Base-by-base conservation (phyloP, 2,329 filamentous ascomycete species). In the Fusarium camptoceras region DNA sequence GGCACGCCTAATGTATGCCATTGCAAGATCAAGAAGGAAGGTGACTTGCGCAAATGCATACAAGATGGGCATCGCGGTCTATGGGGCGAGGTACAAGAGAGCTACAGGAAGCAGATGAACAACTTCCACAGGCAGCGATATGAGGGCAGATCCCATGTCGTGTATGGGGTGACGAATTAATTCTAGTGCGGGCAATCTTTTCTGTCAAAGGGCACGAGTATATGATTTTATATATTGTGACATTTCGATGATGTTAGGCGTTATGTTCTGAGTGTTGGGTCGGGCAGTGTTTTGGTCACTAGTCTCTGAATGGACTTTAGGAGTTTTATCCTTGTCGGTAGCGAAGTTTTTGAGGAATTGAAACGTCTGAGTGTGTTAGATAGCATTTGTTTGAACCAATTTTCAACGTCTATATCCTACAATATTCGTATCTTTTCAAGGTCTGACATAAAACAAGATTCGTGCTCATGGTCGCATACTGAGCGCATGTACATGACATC, bases 1-100 rank as follows among this genome's bases (percentile, higher is more conserved):
- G 77, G 77, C 16, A 77, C 66, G 16, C 77, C 77, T 2, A 74
- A 62, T 11, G 50, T 68, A 20, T 79, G 77, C 25, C 64, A 66
- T n/a, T 79, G 77, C 63, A 74, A 63, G 48, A 60, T 59, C 16
- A 66, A 62, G 41, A 76, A 68, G 16, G 67, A 74, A 47, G 70
- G 55, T 2, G 73, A 76, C 14, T 64, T 77, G 20, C 57, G 48
- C 9, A 59, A 59, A 30, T 79, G 77, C 14, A 64, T 79, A 15
- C 62, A 69, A 27, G 53, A 50, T 22, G 67, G 70, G 6, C 77
- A 79, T 50, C 61, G 70, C 10, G 77, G 77, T 2, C 56, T 77
- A 5, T 74, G 77, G 46, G 77, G 77, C 1, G 61, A 77, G 28
- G 77, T 79, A 11, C 74, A 76, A 56, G 75, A 78, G 54, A 59